A percentile compares a stretch with the other conserved stretches of the same genome.
Evolutionary conservation across 495 filamentous ascomycete genomes (phyloP).

Genomic region (Baudoinia panamericana): DNA sequence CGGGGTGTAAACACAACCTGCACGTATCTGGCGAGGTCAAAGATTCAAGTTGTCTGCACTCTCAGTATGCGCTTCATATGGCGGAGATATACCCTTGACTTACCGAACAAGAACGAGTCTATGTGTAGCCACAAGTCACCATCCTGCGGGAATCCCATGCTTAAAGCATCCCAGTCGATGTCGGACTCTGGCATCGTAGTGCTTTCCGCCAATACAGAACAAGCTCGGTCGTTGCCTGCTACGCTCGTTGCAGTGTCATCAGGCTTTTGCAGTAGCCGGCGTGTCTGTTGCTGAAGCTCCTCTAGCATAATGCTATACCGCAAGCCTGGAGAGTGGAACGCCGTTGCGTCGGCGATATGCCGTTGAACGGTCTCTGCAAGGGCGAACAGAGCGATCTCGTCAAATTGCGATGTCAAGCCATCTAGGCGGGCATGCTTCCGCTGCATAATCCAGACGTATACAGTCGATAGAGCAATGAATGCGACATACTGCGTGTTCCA

Average conservation of each 20-base stretch:
- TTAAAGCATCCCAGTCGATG: not conserved
- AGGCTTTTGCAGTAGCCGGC: not conserved
- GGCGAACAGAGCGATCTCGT: slow-evolving; percentile 2
- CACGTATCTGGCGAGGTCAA: too few species aligned
- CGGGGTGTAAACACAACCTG: too few species aligned
- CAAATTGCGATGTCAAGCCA: not conserved
- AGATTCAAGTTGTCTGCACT: too few species aligned
- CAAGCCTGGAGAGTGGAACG: slow-evolving; percentile 39
- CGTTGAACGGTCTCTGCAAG: slow-evolving; percentile 35
- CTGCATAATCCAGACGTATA: slow-evolving; percentile 31
- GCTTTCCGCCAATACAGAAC: not conserved
- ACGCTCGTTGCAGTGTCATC: not conserved
- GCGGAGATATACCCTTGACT: too few species aligned
- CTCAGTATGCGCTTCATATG: too few species aligned
- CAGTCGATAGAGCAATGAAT: slow-evolving; percentile 29
- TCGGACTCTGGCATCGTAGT: not conserved
- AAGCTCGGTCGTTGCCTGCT: not conserved
- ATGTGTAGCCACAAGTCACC: slow-evolving; percentile 16
- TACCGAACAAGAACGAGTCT: slow-evolving; percentile 17
- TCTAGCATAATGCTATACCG: slow-evolving; percentile 41
- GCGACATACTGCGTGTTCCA: slow-evolving; percentile 31
- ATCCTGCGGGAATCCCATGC: slow-evolving; percentile 4
- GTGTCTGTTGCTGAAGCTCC: slow-evolving; percentile 26
- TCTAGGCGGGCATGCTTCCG: slow-evolving; percentile 18
- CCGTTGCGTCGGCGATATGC: slow-evolving; percentile 38